Evolutionary conservation across 345 rosid species (phyloP), one percentile per base, ranked within the genome.

Genomic region (Aurinia saxatilis): DNA sequence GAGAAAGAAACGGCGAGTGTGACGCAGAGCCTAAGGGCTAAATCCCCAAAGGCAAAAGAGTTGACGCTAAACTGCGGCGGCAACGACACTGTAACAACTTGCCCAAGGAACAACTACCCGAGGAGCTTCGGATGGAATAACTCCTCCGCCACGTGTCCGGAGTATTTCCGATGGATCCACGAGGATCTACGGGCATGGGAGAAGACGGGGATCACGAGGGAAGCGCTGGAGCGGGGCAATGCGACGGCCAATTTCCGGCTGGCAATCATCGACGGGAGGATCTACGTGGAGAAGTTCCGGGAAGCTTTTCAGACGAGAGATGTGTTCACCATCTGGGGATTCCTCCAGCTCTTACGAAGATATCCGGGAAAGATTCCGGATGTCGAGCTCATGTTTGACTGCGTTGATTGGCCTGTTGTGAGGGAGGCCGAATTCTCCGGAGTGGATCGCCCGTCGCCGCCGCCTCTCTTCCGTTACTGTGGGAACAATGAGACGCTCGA

Each of bases 311-410:
- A 91, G 53, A 82, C 87, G 8, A 84, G 98, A 67, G 98, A 91
- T 48, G 74, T 77, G 57, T 91, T 86, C 67, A 84, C 96, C 8
- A 46, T 81, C n/a, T 88, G 98, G 98, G 98, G 98, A 5, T 80
- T 91, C 57, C 59, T 91, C n/a, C 98, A 91, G 83, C 69, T 91
- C 19, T 19, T 86, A 17, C 75, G 90, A 59, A 59, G 60, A 82
- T 91, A 83, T 59, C 96, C 96, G 1, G 96, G 95, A 0, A 73
- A 65, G 56, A 52, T 91, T 10, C 96, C 90, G 9, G 96, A 91
- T 65, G 58, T 91, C 38, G 98, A 91, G 60, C 73, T 91, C 10
- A 83, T 86, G 95, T 91, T 91, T 46, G 85, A 78, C 38, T 91
- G 96, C 40, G 95, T 78, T 35, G 96, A 88, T 62, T 79, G 88